Evolutionary conservation across 2,329 filamentous ascomycete genomes (phyloP), one percentile per base, ranked within the genome.

Genomic region (Clarireedia paspali): DNA sequence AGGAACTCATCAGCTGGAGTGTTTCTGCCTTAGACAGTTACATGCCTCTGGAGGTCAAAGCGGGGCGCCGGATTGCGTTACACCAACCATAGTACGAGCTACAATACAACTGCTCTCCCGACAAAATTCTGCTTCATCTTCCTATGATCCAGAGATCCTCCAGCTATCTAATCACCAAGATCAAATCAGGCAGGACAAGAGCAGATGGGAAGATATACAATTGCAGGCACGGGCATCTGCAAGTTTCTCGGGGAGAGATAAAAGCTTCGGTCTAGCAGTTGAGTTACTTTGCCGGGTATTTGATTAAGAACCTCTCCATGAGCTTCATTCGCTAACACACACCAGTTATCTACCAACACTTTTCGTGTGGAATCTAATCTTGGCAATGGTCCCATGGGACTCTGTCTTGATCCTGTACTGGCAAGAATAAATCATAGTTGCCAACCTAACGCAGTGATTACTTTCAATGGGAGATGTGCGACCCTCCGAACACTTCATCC

Each of bases 391-490:
- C 72, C 77, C 54, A 72, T 76, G 1, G 81, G 80, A 24, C 71
- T 83, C 30, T 84, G 81, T 59, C 69, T 85, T 39, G 78, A 83
- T 59, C 73, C 78, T 0, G 74, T 55, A 2, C 44, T 68, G 12
- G 62, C 66, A 57, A 82, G 84, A 76, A 74, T 75, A 23, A 85
- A 86, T 60, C 83, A 86, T 65, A 82, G 81, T 0, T 86, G 83
- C 60, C 66, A 77, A 2, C 82, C 82, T 3, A 85, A 83, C 60
- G 80, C 82, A 1, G 72, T 76, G 48, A 77, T 85, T 15, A 74
- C 77, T 45, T 84, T 84, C 52, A 62, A 75, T 40, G 77, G 77
- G 4, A 73, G 81, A 5, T 72, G 68, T 4, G 77, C 80, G 3
- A 68, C 77, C 2, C 67, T 86, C 14, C 73, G 76, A 39, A 78